phyloP scores from a whole-genome alignment of 345 rosid species.

The Gossypioides kirkii region DNA sequence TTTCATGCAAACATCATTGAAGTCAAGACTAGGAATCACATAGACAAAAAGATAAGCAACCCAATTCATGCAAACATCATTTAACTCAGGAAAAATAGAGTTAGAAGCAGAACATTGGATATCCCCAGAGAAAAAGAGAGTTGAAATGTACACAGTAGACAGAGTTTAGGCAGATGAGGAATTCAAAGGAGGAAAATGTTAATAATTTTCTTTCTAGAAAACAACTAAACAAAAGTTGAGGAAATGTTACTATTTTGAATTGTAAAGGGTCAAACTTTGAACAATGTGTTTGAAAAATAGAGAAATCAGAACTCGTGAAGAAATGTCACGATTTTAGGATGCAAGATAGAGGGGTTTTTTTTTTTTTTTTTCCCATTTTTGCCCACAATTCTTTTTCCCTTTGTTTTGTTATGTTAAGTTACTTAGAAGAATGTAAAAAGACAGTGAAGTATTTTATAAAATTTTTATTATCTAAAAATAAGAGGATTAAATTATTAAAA shows the following conservation, averaged over 20 bases:
- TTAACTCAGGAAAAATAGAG: not conserved
- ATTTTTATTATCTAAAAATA: no score
- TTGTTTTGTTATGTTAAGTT: no score
- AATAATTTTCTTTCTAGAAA: not conserved
- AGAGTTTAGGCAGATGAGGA: not conserved
- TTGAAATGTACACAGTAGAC: not conserved
- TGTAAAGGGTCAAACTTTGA: not conserved
- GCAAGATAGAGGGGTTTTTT: not conserved
- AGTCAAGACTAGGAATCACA: constrained; percentile 6
- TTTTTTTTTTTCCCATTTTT: no score
- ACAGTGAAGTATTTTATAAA: no score
- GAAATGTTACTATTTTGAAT: not conserved
- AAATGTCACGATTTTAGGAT: constrained; percentile 3
- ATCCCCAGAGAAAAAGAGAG: not conserved
- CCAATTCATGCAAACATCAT: constrained; percentile 15
- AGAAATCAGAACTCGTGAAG: not conserved
- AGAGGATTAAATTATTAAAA: no score
- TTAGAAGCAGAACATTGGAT: constrained; percentile 7
- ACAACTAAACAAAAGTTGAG: not conserved
- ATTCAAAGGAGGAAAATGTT: not conserved
- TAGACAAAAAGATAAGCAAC: constrained; percentile 14
- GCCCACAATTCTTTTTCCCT: no score
- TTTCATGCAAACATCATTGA: constrained; percentile 3
- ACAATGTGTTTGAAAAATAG: not conserved
- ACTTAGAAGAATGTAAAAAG: no score